A percentile compares a stretch with the other conserved stretches of the same genome.
phyloP scores from a whole-genome alignment of 805 yeast species.

The Candida peoriensis region DNA sequence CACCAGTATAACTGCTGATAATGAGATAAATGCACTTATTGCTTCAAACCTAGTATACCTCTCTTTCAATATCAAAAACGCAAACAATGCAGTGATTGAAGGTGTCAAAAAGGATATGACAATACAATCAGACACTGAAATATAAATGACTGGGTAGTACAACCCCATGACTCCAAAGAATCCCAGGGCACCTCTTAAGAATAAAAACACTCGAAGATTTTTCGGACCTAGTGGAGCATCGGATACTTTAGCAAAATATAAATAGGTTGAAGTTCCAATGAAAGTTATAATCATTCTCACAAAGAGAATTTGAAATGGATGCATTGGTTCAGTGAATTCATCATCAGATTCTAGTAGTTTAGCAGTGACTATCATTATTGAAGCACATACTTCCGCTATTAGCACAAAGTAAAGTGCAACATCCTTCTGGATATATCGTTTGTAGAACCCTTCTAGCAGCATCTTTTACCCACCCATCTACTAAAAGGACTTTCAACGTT shows the following conservation, averaged over 20 bases:
- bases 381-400: conserved; percentile 59
- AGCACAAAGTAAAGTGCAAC: conserved; percentile 26
- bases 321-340: conserved; percentile 48
- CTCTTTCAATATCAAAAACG: conserved; percentile 59
- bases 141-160: conserved; percentile 62
- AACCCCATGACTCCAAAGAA: conserved; percentile 71
- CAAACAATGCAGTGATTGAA: conserved; percentile 61
- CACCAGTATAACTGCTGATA: conserved; percentile 67
- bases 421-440: neutral
- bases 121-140: conserved; percentile 71
- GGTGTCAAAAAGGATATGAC: conserved; percentile 72
- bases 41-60: conserved; percentile 56
- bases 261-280: conserved; percentile 46
- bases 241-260: conserved; percentile 45
- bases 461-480: too few species aligned
- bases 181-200: conserved; percentile 64
- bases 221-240: conserved; percentile 67
- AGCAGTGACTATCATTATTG: conserved; percentile 66
- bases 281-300: conserved; percentile 70
- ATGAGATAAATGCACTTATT: conserved; percentile 55
- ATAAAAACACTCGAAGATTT: conserved; percentile 43
- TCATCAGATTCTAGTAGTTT: conserved; percentile 61
- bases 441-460: neutral
- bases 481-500: too few species aligned
- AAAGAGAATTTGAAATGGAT: conserved; percentile 69